A percentile compares a stretch with the other conserved stretches of the same genome.
Evolutionary conservation across 306 rosid genomes (phyloP).

Genomic region (Rosa multiflora): DNA sequence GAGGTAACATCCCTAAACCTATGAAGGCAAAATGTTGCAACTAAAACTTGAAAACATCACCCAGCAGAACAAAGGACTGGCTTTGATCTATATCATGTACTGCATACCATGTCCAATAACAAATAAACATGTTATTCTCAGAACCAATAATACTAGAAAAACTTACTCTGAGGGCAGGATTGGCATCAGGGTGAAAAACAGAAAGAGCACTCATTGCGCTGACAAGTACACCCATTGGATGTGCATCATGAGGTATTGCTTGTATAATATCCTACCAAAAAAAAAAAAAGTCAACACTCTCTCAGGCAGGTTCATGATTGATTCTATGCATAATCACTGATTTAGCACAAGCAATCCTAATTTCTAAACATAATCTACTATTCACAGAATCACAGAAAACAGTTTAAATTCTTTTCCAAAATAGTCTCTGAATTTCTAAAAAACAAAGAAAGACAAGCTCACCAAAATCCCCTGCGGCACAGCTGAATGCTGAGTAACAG

Average conservation of each 20-base stretch:
- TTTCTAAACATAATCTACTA: neutral
- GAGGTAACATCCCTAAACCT: neutral
- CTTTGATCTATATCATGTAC: neutral
- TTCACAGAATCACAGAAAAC: neutral
- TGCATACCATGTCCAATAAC: neutral
- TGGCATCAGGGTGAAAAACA: conserved; percentile 87
- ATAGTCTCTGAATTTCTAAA: neutral
- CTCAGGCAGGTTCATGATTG: neutral
- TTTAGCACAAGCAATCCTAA: neutral
- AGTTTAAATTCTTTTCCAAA: neutral
- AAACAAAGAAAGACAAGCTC: conserved; percentile 21
- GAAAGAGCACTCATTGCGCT: conserved; percentile 87
- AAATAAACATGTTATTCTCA: neutral
- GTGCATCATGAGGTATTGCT: conserved; percentile 95
- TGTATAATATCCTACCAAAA: conserved; percentile 73
- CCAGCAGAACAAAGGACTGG: neutral
- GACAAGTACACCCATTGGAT: conserved; percentile 92
- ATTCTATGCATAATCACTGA: neutral
- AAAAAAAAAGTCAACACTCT: conserved; percentile 13
- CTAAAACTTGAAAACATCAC: neutral
- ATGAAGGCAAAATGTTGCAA: neutral
- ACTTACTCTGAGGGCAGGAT: conserved; percentile 85
- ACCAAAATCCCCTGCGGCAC: conserved; percentile 90
- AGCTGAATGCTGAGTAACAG: conserved; percentile 86
- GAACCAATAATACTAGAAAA: neutral